These are phyloP conservation scores for Tulasnella sp. DNA, from an alignment of 768 basidiomycete genomes.

Conservation along the genomic window DNA sequence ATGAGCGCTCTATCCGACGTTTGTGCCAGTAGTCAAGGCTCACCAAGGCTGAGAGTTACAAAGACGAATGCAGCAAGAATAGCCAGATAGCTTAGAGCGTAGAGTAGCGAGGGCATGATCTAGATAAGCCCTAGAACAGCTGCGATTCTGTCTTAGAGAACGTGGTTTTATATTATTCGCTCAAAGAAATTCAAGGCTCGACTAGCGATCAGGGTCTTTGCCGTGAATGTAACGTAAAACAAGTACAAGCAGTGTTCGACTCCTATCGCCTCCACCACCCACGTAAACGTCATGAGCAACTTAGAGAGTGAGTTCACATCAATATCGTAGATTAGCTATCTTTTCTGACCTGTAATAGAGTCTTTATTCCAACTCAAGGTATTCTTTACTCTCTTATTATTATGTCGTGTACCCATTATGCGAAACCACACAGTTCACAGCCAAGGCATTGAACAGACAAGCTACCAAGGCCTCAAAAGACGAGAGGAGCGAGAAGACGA, in stretches of 20 bases:
- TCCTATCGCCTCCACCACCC: too few relatives aligned
- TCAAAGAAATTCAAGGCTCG: too few relatives aligned
- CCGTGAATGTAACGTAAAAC: too few relatives aligned
- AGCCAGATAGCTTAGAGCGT: constrained; percentile 44
- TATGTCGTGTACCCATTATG: background rate
- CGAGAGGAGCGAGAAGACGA: constrained; percentile 74
- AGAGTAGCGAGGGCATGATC: constrained; percentile 24
- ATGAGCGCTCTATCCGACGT: constrained; percentile 11
- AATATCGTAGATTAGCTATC: background rate
- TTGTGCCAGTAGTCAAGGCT: constrained; percentile 21
- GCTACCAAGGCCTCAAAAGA: constrained; percentile 98
- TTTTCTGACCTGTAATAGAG: constrained; percentile 37
- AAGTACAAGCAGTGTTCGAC: too few relatives aligned
- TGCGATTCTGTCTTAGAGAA: too few relatives aligned
- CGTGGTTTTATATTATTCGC: too few relatives aligned
- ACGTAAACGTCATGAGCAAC: constrained; percentile 26
- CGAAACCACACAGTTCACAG: constrained; percentile 66
- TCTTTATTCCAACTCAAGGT: constrained; percentile 99
- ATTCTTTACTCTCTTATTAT: constrained; percentile 14
- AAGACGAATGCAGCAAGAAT: constrained; percentile 70
- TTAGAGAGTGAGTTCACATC: constrained; percentile 60
- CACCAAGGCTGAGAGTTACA: constrained; percentile 83
- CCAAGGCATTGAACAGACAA: constrained; percentile 86
- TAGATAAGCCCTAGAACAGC: background rate
- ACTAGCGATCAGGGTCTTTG: too few relatives aligned